Percentiles rank a stretch among this genome's conserved stretches.
Conservation (phyloP, 306 rosid species). For the Quercus glauca region DNA sequence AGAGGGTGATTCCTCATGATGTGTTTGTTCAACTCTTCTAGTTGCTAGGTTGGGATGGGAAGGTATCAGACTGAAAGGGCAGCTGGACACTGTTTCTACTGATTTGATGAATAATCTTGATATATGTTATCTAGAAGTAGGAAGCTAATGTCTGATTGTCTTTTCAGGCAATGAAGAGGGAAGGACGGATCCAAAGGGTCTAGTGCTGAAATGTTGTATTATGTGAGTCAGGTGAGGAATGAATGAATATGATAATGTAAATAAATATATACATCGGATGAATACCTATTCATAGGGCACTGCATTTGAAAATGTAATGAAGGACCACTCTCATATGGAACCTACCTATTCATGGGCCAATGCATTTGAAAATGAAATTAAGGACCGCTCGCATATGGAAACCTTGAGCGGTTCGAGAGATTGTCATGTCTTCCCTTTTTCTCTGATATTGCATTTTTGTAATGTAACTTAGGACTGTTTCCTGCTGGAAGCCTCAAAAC, state of each 20-base stretch:
- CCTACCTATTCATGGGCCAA: slow-evolving; percentile 41
- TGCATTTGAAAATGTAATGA: slow-evolving; percentile 43
- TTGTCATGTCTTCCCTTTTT: slow-evolving; percentile 8
- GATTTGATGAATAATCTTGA: neutral
- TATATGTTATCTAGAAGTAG: slow-evolving; percentile 5
- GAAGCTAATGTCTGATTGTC: slow-evolving; percentile 15
- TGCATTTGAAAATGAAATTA: slow-evolving; percentile 42
- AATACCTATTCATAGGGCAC: slow-evolving; percentile 39
- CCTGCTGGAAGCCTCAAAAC: neutral
- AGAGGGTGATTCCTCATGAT: neutral
- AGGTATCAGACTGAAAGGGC: neutral
- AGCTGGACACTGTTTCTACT: neutral
- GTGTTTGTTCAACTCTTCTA: neutral
- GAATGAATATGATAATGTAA: slow-evolving; percentile 38
- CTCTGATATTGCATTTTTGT: slow-evolving; percentile 9
- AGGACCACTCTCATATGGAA: slow-evolving; percentile 30
- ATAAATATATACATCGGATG: slow-evolving; percentile 38
- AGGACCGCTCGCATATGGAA: slow-evolving; percentile 30
- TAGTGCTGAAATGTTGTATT: slow-evolving; percentile 83
- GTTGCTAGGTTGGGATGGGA: neutral
- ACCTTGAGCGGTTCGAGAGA: slow-evolving; percentile 34
- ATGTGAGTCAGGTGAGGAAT: slow-evolving; percentile 50
- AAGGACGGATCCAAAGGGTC: slow-evolving; percentile 81
- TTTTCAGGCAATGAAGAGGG: slow-evolving; percentile 86
- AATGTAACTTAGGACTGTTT: slow-evolving; percentile 18